phyloP scores from a whole-genome alignment of 352 stramenopile genomes.

The Pythium dissimile region DNA sequence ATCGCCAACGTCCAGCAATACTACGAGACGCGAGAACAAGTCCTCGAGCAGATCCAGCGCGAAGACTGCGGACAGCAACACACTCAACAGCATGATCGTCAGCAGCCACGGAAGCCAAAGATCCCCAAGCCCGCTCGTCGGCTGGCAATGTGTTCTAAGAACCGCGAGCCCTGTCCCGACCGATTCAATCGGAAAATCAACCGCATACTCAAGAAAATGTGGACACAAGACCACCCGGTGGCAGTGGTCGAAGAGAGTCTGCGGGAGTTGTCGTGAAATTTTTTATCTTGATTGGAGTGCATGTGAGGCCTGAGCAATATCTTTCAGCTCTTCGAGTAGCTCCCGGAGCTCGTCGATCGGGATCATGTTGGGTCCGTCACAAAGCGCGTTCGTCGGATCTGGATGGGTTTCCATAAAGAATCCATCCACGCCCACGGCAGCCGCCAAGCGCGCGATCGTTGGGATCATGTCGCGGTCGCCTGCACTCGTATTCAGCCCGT shows the following conservation, averaged over 20 bases:
- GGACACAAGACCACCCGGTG: slow-evolving; percentile 59
- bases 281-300: slow-evolving; percentile 27
- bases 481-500: slow-evolving; percentile 44
- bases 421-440: slow-evolving; percentile 80
- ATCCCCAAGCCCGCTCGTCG: slow-evolving; percentile 55
- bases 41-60: slow-evolving; percentile 47
- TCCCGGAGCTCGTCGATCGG: slow-evolving; percentile 61
- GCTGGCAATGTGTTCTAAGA: slow-evolving; percentile 34
- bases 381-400: slow-evolving; percentile 53
- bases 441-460: slow-evolving; percentile 81
- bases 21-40: slow-evolving; percentile 38
- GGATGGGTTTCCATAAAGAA: slow-evolving; percentile 90
- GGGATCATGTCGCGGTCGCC: slow-evolving; percentile 81
- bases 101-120: slow-evolving; percentile 53
- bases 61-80: slow-evolving; percentile 20
- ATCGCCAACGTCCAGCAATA: slow-evolving; percentile 46
- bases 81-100: slow-evolving; percentile 13
- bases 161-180: slow-evolving; percentile 47
- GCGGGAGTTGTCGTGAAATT: slow-evolving; percentile 37
- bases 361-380: slow-evolving; percentile 72
- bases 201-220: slow-evolving; percentile 69
- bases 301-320: slow-evolving; percentile 53
- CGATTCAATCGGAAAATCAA: slow-evolving; percentile 83
- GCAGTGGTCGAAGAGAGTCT: slow-evolving; percentile 76
- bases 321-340: slow-evolving; percentile 71